Conservation (phyloP, 2,329 filamentous ascomycete genomes). For the Aspergillus aculeatinus region DNA sequence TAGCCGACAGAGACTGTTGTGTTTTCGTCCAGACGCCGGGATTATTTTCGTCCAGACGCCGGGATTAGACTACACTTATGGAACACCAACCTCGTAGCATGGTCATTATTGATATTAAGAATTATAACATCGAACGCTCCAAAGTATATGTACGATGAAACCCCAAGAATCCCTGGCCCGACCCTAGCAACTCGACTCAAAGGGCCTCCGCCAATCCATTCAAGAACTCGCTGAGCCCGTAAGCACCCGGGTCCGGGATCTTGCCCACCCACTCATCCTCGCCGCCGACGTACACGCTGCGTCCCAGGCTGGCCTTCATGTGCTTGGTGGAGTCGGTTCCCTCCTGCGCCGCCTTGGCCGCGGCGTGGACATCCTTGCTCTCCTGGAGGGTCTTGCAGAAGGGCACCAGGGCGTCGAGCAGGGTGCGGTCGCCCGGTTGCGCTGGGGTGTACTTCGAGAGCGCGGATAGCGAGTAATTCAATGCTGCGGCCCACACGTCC, state of each 20-base stretch:
- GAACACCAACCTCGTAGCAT: slow-evolving; percentile 5
- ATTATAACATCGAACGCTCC: background rate
- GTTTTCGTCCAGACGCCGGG: no score
- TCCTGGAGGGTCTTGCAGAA: slow-evolving; percentile 72
- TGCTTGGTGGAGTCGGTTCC: slow-evolving; percentile 83
- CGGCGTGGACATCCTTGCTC: slow-evolving; percentile 66
- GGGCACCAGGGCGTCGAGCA: slow-evolving; percentile 85
- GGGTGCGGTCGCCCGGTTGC: slow-evolving; percentile 80
- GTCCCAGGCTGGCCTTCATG: slow-evolving; percentile 85
- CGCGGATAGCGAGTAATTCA: slow-evolving; percentile 68
- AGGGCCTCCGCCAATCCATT: slow-evolving; percentile 65
- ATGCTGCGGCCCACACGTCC: slow-evolving; percentile 63
- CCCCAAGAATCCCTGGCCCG: slow-evolving; percentile 6
- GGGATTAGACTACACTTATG: no score
- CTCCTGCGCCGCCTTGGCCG: slow-evolving; percentile 70
- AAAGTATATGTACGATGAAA: slow-evolving; percentile 28
- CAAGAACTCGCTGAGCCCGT: slow-evolving; percentile 83
- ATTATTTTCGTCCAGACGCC: no score
- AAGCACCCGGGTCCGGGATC: slow-evolving; percentile 70
- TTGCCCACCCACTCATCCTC: slow-evolving; percentile 63
- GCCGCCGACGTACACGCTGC: slow-evolving; percentile 79
- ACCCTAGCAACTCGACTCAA: slow-evolving; percentile 11
- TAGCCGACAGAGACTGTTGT: no score
- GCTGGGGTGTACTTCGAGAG: slow-evolving; percentile 86
- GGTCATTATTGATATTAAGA: slow-evolving; percentile 3